Evolutionary conservation across 2,329 filamentous ascomycete species (phyloP), one percentile per base, ranked within the genome.

Genomic region (Aspergillus sp.): DNA sequence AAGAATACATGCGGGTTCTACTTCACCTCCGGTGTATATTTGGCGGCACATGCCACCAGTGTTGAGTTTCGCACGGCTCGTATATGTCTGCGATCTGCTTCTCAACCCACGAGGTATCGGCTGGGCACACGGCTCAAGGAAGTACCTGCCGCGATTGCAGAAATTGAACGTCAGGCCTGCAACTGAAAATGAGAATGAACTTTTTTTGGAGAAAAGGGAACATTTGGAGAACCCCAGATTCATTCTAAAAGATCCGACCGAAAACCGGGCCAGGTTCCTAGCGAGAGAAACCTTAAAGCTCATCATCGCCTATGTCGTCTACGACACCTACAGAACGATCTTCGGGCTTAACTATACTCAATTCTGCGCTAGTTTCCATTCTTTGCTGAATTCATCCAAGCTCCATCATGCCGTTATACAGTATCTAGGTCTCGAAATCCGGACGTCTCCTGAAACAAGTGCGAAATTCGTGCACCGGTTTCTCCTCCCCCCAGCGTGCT

Each of bases 61-160:
- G 3, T 47, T 60, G 17, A 51, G 55, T 13, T 48, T 30, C 5
- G 15, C 17, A 17, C 57, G 61, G 5, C 48, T 64, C 3, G n/a
- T 46, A 11, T 61, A 41, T 8, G 45, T 60, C 22, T 55, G 39
- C 8, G 57, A 64, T 24, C 54, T 64, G 13, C 40, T 59, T 11
- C 22, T 55, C 39, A 64, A 64, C 47, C 61, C 61, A 7, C 60
- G 61, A 40, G 57, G 51, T n/a, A 58, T 64, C 27, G 61, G 61
- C 19, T 64, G 61, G 61, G 59, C 46, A 27, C 51, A 64, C 20
- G 55, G 57, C 12, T 54, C 61, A 2, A 44, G 19, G 17, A 54
- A 51, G n/a, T 60, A 62, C 33, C 51, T 57, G 13, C 61, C 61
- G 3, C 37, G 22, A n/a, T 41, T 53, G 30, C 30, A 46, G 41